Evolutionary conservation across 345 rosid genomes (phyloP), one percentile per base, ranked within the genome.

Genomic region (Streptanthus diversifolius): DNA sequence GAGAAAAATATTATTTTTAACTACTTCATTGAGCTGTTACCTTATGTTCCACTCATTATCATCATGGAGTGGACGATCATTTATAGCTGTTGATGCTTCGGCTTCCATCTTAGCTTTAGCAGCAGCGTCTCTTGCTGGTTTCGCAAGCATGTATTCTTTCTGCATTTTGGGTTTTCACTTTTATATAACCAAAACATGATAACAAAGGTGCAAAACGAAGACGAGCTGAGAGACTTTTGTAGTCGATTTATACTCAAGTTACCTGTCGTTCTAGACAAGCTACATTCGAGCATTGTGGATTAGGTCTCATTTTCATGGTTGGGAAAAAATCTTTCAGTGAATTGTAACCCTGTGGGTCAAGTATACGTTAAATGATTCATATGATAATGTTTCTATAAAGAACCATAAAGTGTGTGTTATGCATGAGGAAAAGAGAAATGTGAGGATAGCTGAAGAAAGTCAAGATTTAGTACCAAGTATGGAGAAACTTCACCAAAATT

Each of bases 41-140:
- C 97, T 91, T 82, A 95, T 91, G 82, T 85, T 90, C 97, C 97
- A 91, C 70, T 91, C 97, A 70, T 95, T 91, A 75, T 91, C 97
- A 76, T 19, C 78, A 77, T 95, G 96, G 74, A 95, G 85, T 10
- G 92, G 91, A 60, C 80, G 70, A 67, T 86, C 89, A 43, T 60
- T 48, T 40, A 53, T 79, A 62, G 58, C 79, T 57, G 70, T 48
- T 21, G 59, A 56, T 62, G 87, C 84, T 69, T 85, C 89, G 8
- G 89, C 93, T 66, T 87, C 95, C 95, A 80, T 79, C 84, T 85
- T 91, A 65, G 99, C 96, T 83, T 85, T 91, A 66, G 89, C 91
- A 29, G 84, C 91, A 80, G 92, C 99, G 67, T 93, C 99, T 77
- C 93, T 83, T 63, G 80, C 88, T 51, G 97, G 99, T 76, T 91